phyloP scores from a whole-genome alignment of 2,329 filamentous ascomycete species.

The Xylariales sp. region DNA sequence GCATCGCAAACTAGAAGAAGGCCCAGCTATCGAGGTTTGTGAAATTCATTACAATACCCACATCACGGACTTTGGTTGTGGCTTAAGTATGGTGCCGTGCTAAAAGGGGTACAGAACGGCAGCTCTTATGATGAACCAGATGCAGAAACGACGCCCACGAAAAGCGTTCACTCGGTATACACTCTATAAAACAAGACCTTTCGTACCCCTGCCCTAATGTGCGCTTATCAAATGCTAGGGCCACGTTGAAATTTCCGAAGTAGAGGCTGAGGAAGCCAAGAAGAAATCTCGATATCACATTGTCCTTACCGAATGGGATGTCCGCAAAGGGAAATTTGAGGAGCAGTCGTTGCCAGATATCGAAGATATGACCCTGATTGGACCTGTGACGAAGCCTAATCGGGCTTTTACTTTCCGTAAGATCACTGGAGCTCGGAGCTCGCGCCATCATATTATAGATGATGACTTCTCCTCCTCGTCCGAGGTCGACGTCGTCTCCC shows the following conservation, averaged over 20 bases:
- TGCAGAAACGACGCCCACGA: not conserved
- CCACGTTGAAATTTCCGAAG: not conserved
- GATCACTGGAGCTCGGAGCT: not conserved
- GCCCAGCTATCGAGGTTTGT: constrained; percentile 4
- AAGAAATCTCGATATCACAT: constrained; percentile 22
- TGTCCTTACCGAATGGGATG: constrained; percentile 16
- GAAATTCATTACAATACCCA: not conserved
- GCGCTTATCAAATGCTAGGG: not conserved
- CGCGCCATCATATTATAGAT: not conserved
- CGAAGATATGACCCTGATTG: not conserved
- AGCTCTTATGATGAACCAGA: too few relatives aligned
- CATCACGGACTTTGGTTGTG: too few relatives aligned
- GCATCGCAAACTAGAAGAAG: not conserved
- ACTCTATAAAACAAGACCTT: not conserved
- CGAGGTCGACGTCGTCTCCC: constrained; percentile 20
- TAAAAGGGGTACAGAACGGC: too few relatives aligned
- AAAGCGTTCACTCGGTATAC: not conserved
- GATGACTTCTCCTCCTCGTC: constrained; percentile 13
- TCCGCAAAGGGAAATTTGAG: constrained; percentile 9
- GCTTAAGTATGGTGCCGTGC: too few relatives aligned
- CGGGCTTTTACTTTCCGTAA: constrained; percentile 27
- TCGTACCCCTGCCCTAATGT: not conserved
- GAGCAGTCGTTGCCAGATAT: constrained; percentile 12
- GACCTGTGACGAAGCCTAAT: constrained; percentile 8
- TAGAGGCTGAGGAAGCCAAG: not conserved